These are phyloP conservation scores for Lipomyces chichibuensis DNA, from an alignment of 805 yeast species.

Conservation along the genomic window DNA sequence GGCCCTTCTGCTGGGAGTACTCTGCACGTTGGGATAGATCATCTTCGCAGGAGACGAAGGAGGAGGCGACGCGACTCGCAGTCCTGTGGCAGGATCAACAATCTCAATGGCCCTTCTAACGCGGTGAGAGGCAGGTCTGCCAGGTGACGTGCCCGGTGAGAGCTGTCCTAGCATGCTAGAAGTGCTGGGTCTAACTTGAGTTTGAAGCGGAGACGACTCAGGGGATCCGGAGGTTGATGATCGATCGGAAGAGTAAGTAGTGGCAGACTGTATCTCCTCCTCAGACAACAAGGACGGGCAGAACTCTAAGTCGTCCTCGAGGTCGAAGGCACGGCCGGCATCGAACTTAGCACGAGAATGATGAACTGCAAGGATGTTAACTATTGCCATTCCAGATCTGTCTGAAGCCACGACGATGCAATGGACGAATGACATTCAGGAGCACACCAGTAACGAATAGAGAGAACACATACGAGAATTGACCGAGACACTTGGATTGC, in stretches of 20 bases:
- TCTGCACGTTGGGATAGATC: conserved; percentile 15
- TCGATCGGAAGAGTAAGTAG: conserved; percentile 33
- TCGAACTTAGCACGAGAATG: conserved; percentile 50
- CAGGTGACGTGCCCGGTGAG: conserved; percentile 29
- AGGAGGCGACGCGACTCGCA: conserved; percentile 53
- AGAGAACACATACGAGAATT: conserved; percentile 14
- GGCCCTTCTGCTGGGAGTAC: conserved; percentile 21
- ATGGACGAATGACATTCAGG: neutral
- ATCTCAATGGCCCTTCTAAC: conserved; percentile 49
- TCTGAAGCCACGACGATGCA: neutral
- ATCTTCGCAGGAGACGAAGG: conserved; percentile 29
- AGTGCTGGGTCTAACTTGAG: conserved; percentile 25
- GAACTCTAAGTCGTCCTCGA: conserved; percentile 73
- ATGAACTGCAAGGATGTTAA: conserved; percentile 15
- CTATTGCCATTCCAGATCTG: neutral
- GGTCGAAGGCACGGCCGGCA: conserved; percentile 68
- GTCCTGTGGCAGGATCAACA: conserved; percentile 59
- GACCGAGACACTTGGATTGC: conserved; percentile 10
- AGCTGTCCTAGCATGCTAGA: conserved; percentile 26
- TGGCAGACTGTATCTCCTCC: conserved; percentile 33
- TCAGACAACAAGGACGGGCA: conserved; percentile 52
- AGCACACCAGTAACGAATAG: neutral
- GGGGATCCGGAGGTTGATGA: conserved; percentile 37
- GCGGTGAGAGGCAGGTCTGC: conserved; percentile 22
- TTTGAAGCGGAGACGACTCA: conserved; percentile 36